A percentile compares a stretch with the other conserved stretches of the same genome.
phyloP scores from a whole-genome alignment of 78 protist species.

The Chrysochromulina parva region DNA sequence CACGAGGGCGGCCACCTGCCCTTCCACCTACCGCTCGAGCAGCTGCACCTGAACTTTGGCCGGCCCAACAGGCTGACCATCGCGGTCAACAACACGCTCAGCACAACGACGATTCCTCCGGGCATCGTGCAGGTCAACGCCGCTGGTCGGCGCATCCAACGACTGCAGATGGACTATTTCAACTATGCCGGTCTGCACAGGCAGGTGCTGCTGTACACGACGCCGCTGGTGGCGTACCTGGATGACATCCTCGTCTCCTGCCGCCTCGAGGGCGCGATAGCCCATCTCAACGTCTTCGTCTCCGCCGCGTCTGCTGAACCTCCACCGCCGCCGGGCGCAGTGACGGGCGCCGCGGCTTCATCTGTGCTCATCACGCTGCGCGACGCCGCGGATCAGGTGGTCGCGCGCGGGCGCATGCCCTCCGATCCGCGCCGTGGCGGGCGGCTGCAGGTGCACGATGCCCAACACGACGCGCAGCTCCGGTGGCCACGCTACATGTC shows the following conservation, averaged over 20 bases:
- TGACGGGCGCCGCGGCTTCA: neutral
- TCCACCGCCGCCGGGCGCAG: no score
- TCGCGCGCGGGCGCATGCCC: slow-evolving; percentile 4
- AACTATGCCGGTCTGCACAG: slow-evolving; percentile 5
- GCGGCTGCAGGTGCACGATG: neutral
- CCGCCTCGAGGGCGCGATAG: neutral
- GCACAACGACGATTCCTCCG: neutral
- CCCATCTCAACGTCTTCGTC: slow-evolving; percentile 7
- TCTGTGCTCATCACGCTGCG: neutral
- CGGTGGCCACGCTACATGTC: neutral
- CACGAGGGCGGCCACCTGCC: slow-evolving; percentile 22
- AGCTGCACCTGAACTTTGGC: neutral
- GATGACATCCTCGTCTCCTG: neutral
- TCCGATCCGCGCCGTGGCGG: slow-evolving; percentile 3
- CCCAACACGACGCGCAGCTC: neutral
- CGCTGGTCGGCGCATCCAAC: slow-evolving; percentile 5
- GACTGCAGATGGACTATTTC: slow-evolving; percentile 8
- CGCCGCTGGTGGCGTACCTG: neutral
- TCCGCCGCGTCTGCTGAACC: neutral
- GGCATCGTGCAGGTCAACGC: neutral
- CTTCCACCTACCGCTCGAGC: neutral
- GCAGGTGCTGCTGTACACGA: slow-evolving; percentile 10
- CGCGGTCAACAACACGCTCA: slow-evolving; percentile 24
- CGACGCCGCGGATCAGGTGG: neutral
- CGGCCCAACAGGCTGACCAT: neutral